Evolutionary conservation across 2,329 filamentous ascomycete species (phyloP), one percentile per base, ranked within the genome.

Genomic region (Pseudonectria foliicola): DNA sequence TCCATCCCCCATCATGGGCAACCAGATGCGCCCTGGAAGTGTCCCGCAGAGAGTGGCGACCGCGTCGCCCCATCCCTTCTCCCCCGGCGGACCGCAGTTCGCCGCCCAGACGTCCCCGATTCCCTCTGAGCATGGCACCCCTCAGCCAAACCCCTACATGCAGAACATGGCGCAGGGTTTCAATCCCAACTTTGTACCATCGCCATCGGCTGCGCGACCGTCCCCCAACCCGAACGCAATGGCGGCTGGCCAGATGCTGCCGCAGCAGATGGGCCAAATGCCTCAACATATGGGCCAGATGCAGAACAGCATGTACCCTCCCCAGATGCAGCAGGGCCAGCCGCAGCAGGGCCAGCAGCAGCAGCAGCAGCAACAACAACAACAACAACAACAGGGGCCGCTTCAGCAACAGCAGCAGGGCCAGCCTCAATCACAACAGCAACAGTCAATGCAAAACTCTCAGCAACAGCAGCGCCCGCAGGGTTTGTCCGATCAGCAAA

Each of bases 1-100:
- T 26, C 90, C 90, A 10, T 96, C 92, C 6, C 92, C 92, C 18
- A 90, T 93, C 43, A 88, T 95, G 77, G 77, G 78, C 42, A 88
- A 82, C 55, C 89, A 93, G 53, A 68, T 81, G 57, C 76, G 79
- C 43, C 74, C 80, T 24, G 77, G 84, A 54, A 74, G 74, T 50
- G 79, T 83, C 11, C 80, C 82, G 26, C 85, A 88, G 56, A 72
- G 88, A 53, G 86, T 96, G 60, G 83, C 88, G 46, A 95, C 90
- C 29, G 83, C 87, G 28, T 96, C 92, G 23, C 90, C 92, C 4
- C 90, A 92, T 60, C 86, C 87, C 1, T 95, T 93, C 58, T 89
- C 85, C 2, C 84, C 85, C 12, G 80, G 80, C 38, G 73, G 75
- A 23, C 81, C 83, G 48, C 82, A 84, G 53, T 85, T 86, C 50